phyloP scores from a whole-genome alignment of 2,329 filamentous ascomycete genomes.

The Gnomoniopsis smithogilvyi region DNA sequence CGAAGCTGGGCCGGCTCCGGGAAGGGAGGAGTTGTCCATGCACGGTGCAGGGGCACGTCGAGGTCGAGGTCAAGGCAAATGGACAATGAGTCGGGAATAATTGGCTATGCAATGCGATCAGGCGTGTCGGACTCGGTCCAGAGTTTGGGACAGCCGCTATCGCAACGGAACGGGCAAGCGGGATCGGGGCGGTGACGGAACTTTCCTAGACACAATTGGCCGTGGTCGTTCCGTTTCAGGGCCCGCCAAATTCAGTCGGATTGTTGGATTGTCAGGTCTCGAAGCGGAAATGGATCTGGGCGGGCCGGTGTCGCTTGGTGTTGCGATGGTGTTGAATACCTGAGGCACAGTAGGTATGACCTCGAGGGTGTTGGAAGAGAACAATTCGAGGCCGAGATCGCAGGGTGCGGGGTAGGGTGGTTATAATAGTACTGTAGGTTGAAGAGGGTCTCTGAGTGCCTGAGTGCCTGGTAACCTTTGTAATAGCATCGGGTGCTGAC shows the following conservation, averaged over 20 bases:
- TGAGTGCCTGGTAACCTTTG: not conserved
- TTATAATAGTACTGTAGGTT: not conserved
- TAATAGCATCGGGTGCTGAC: not conserved
- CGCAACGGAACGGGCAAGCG: slow-evolving; percentile 4
- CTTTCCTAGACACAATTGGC: slow-evolving; percentile 1
- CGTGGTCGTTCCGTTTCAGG: not conserved
- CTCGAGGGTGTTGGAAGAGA: not conserved
- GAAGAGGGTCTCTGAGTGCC: too few species aligned
- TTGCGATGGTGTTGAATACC: slow-evolving; percentile 16
- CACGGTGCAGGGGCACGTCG: slow-evolving; percentile 15
- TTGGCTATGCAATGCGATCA: not conserved
- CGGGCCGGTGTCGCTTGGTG: slow-evolving; percentile 12
- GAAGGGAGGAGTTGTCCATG: slow-evolving; percentile 35
- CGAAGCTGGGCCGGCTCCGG: slow-evolving; percentile 28
- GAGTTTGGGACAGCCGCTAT: slow-evolving; percentile 2
- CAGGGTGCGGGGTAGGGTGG: slow-evolving; percentile 17
- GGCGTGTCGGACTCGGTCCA: not conserved
- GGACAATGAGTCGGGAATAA: not conserved
- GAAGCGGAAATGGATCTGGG: slow-evolving; percentile 13
- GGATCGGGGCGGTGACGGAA: slow-evolving; percentile 6
- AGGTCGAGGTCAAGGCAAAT: not conserved
- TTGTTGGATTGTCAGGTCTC: not conserved
- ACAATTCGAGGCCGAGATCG: slow-evolving; percentile 14
- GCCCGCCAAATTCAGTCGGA: not conserved
- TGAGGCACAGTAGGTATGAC: not conserved